Evolutionary conservation across 495 filamentous ascomycete genomes (phyloP).

Genomic region (Penicillium salamii): DNA sequence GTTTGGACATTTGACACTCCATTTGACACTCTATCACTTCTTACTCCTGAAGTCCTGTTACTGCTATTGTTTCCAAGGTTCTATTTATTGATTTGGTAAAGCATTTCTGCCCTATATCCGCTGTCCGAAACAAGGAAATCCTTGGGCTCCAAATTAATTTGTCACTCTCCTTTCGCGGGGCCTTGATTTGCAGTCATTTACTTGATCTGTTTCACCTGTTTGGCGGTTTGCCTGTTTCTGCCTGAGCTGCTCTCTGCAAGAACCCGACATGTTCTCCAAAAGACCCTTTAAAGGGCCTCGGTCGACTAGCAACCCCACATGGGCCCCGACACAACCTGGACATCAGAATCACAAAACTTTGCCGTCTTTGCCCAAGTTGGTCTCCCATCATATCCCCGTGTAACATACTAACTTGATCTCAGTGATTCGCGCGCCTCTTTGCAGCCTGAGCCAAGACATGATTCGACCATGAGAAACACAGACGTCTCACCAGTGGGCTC

Average conservation of each 20-base stretch:
- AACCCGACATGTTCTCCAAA: conserved; percentile 45
- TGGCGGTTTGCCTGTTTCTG: too few relatives aligned
- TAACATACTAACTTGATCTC: not conserved
- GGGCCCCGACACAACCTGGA: conserved; percentile 28
- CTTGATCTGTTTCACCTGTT: too few relatives aligned
- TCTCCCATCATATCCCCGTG: conserved; percentile 6
- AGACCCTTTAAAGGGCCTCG: conserved; percentile 37
- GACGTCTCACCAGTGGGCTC: conserved; percentile 49
- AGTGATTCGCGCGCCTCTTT: conserved; percentile 2
- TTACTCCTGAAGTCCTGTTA: not conserved
- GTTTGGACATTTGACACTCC: too few relatives aligned
- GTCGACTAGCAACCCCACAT: conserved; percentile 45
- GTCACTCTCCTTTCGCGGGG: too few relatives aligned
- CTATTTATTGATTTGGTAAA: too few relatives aligned
- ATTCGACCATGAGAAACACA: conserved; percentile 12
- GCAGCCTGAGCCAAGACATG: not conserved
- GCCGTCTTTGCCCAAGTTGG: conserved; percentile 44
- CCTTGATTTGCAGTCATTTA: too few relatives aligned
- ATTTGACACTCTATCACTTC: too few relatives aligned
- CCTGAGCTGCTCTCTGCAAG: too few relatives aligned
- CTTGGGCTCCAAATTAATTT: too few relatives aligned
- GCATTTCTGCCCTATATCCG: too few relatives aligned
- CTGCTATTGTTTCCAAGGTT: too few relatives aligned
- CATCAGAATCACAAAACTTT: conserved; percentile 27
- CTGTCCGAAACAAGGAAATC: too few relatives aligned